Conservation (phyloP, 75 land plant genomes). For the Selaginella tamariscina region DNA sequence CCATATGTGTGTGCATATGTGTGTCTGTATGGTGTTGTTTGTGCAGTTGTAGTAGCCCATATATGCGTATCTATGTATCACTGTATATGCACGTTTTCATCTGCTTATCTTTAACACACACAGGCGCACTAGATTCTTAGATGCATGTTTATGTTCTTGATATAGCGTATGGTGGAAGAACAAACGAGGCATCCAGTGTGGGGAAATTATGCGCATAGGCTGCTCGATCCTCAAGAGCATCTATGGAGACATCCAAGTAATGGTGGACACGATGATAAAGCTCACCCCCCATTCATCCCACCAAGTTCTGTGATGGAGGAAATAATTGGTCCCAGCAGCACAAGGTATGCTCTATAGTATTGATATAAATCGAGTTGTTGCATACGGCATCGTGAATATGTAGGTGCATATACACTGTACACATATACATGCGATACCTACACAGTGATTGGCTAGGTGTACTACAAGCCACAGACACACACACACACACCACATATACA, state of each 20-base stretch:
- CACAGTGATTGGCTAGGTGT: too few relatives aligned
- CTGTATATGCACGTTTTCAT: too few relatives aligned
- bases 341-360: conserved; percentile 29
- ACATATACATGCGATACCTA: too few relatives aligned
- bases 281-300: conserved; percentile 99
- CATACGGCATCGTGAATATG: too few relatives aligned
- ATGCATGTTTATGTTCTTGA: neutral
- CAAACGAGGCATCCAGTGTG: conserved; percentile 70
- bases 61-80: too few relatives aligned
- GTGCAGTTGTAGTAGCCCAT: too few relatives aligned
- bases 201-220: conserved; percentile 83
- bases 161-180: conserved; percentile 57
- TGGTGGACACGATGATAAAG: conserved; percentile 99
- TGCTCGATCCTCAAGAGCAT: conserved; percentile 56
- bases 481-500: too few relatives aligned
- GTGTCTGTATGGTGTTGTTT: too few relatives aligned
- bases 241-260: conserved; percentile 84
- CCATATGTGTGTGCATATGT: too few relatives aligned
- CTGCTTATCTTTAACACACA: too few relatives aligned
- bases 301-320: conserved; percentile 82
- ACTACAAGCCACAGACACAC: too few relatives aligned
- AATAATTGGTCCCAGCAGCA: conserved; percentile 74
- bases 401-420: too few relatives aligned
- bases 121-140: neutral
- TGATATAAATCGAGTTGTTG: neutral